Evolutionary conservation across 768 basidiomycete genomes (phyloP), one percentile per base, ranked within the genome.

Genomic region (Tulasnella calospora): DNA sequence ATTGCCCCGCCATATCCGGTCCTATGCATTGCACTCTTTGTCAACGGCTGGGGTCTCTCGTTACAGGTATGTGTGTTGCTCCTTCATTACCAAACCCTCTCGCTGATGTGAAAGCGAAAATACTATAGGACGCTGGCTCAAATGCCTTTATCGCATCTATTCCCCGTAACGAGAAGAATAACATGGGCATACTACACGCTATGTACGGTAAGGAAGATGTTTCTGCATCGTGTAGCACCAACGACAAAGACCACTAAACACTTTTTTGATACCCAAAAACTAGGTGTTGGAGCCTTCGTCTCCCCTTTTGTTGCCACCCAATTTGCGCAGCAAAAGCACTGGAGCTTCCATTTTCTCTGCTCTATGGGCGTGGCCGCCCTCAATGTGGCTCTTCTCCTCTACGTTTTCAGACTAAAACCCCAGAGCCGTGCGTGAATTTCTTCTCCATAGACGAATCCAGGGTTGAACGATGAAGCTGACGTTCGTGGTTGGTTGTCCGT

Each of bases 231-330:
- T 35, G 19, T 6, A 55, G 12, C 19, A 30, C 15, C 27, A 73
- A 77, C 13, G n/a, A 41, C 17, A 13, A n/a, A 21, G 35, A 21
- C 21, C 23, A 17, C 61, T 67, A 35, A 67, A 21, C 27, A 2
- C 30, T 71, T 46, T 73, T 5, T 57, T 71, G 5, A 30, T 44
- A 23, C 76, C 19, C 21, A 27, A 40, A n/a, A 51, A n/a, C 15
- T 82, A 74, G 85, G 84, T 36, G 73, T 83, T n/a, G 86, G 86
- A n/a, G 85, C 85, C 0, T 83, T 86, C 61, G 79, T 83, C 41
- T 82, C 94, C 0, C 95, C 95, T 3, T 87, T 96, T 23, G 89
- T 92, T 0, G 88, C 94, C 0, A 96, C 95, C 0, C 92, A 94
- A 78, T 96, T 96, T 80, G 87, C 92, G 0, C 88, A 89, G 77